phyloP scores from a whole-genome alignment of 2,329 filamentous ascomycete species.

The Neopestalotiopsis sp. region DNA sequence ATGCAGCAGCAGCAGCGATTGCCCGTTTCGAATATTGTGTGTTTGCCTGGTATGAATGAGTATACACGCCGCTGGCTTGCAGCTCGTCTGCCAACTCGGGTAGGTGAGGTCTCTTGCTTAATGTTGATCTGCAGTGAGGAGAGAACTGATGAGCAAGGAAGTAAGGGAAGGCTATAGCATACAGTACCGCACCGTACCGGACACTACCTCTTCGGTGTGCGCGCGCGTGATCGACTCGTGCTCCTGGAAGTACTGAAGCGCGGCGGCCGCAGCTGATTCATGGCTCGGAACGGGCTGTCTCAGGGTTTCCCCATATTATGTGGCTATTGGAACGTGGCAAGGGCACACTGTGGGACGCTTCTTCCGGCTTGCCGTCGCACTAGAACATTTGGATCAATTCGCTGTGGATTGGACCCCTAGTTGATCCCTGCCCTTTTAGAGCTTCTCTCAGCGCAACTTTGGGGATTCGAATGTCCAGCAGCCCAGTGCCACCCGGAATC shows the following conservation, averaged over 20 bases:
- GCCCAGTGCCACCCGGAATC: not conserved
- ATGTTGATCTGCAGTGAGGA: not conserved
- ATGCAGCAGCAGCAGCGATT: not conserved
- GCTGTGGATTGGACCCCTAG: conserved; percentile 9
- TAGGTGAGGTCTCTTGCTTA: not conserved
- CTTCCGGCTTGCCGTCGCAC: conserved; percentile 1
- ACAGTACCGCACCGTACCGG: no score
- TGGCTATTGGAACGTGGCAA: not conserved
- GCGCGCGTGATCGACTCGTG: conserved; percentile 2
- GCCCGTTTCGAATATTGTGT: not conserved
- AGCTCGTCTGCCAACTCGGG: not conserved
- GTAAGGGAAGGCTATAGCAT: no score
- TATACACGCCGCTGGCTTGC: not conserved
- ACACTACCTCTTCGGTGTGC: not conserved
- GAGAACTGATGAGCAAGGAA: no score
- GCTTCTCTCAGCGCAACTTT: not conserved
- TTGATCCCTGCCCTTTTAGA: not conserved
- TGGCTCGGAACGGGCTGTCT: not conserved
- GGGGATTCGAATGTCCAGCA: no score
- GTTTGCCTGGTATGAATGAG: not conserved
- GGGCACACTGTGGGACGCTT: not conserved
- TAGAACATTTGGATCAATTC: not conserved
- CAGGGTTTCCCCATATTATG: conserved; percentile 4
- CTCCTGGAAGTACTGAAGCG: not conserved
- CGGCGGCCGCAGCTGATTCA: not conserved